phyloP scores from a whole-genome alignment of 805 yeast species.

The Candida andamanensis region DNA sequence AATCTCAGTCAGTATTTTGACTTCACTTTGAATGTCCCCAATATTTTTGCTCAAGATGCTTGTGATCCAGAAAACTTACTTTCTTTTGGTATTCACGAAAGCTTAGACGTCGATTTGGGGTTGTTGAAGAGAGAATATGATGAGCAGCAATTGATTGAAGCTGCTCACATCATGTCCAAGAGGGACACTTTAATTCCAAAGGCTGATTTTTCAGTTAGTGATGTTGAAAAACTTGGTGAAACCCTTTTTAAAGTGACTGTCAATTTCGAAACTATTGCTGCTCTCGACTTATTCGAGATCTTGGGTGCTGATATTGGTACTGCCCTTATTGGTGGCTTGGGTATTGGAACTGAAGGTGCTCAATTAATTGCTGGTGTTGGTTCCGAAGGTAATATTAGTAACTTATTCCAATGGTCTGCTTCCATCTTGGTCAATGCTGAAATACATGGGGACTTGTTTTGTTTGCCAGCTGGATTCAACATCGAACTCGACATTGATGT shows the following conservation, averaged over 20 bases:
- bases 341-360: constrained; percentile 8
- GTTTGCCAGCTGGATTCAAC: constrained; percentile 22
- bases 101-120: constrained; percentile 6
- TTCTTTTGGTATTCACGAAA: constrained; percentile 8
- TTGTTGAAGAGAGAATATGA: constrained; percentile 9
- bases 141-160: neutral
- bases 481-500: constrained; percentile 11
- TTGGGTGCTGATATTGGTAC: constrained; percentile 17
- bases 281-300: constrained; percentile 9
- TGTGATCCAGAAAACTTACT: constrained; percentile 8
- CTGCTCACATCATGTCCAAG: constrained; percentile 4
- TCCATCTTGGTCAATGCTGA: constrained; percentile 18
- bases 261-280: constrained; percentile 17
- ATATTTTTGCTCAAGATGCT: neutral
- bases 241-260: constrained; percentile 18
- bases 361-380: constrained; percentile 11
- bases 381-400: constrained; percentile 11
- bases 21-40: constrained; percentile 4
- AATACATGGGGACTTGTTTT: constrained; percentile 14
- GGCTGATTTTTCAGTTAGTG: constrained; percentile 22
- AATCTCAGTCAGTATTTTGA: constrained; percentile 9
- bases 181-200: constrained; percentile 14
- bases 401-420: constrained; percentile 22
- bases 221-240: constrained; percentile 18
- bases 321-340: constrained; percentile 15